phyloP scores from a whole-genome alignment of 345 rosid species.

The Populus nigra region DNA sequence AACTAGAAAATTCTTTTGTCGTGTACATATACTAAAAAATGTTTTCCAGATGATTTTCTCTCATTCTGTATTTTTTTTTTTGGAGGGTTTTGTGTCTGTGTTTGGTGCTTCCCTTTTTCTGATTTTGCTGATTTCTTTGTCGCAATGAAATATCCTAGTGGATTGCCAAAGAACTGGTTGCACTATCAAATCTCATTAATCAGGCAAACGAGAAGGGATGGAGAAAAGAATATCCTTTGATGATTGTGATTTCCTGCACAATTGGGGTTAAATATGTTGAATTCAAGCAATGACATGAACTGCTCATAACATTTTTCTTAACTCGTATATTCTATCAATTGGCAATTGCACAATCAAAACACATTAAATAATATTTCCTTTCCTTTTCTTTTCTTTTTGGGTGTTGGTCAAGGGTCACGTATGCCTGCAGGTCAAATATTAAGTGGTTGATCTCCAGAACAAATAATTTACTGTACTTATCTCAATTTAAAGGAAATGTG shows the following conservation, averaged over 20 bases:
- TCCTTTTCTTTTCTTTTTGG: not conserved
- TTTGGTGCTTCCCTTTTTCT: not conserved
- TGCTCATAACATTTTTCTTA: not conserved
- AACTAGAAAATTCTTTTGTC: not conserved
- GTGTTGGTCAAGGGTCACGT: not conserved
- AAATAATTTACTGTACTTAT: not conserved
- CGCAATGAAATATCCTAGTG: slow-evolving; percentile 24
- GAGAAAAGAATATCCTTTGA: slow-evolving; percentile 68
- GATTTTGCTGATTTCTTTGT: not conserved
- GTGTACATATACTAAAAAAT: not conserved
- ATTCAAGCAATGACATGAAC: not conserved
- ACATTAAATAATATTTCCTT: not conserved
- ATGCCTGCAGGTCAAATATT: not conserved
- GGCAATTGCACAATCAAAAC: not conserved
- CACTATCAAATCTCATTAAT: slow-evolving; percentile 31
- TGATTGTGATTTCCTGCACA: not conserved
- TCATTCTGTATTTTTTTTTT: too few relatives aligned
- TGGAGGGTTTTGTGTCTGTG: not conserved
- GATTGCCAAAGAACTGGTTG: slow-evolving; percentile 43
- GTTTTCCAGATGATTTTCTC: too few relatives aligned
- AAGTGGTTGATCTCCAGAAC: not conserved
- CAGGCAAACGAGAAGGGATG: slow-evolving; percentile 62
- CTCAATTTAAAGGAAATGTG: not conserved
- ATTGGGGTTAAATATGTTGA: not conserved
- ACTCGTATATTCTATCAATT: not conserved